These are phyloP conservation scores for Aspergillus awamori DNA, from an alignment of 2,329 filamentous ascomycete genomes.

Conservation along the genomic window DNA sequence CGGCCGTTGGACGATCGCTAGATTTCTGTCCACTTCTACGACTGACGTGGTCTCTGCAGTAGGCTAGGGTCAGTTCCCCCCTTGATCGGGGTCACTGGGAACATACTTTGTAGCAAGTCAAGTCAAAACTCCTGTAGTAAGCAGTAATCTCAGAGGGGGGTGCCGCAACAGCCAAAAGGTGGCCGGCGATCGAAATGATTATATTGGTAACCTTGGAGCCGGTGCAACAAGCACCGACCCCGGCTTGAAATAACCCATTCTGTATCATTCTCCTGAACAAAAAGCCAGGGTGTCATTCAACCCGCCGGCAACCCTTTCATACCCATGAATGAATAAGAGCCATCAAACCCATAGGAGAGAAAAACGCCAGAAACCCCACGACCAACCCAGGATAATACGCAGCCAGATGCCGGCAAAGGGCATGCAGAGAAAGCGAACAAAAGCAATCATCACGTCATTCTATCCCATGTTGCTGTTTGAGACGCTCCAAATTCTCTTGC, in stretches of 20 bases:
- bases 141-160: conserved; percentile 19
- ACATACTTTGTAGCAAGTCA: not conserved
- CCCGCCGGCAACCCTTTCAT: conserved; percentile 32
- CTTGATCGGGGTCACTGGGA: not conserved
- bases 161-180: conserved; percentile 21
- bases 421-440: conserved; percentile 35
- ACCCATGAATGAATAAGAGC: conserved; percentile 32
- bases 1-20: not conserved
- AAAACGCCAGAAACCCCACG: conserved; percentile 46
- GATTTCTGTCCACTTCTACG: not conserved
- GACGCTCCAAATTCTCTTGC: conserved; percentile 95
- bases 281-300: conserved; percentile 27
- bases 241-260: conserved; percentile 27
- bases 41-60: not conserved
- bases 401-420: conserved; percentile 39
- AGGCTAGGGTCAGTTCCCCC: not conserved
- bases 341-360: conserved; percentile 38
- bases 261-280: conserved; percentile 23
- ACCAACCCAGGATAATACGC: conserved; percentile 39
- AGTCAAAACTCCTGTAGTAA: not conserved
- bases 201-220: conserved; percentile 28
- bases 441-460: conserved; percentile 67
- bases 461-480: conserved; percentile 97
- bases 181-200: conserved; percentile 24
- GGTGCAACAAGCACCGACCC: conserved; percentile 19